Evolutionary conservation across 2,329 filamentous ascomycete species (phyloP).

Genomic region (Apiospora kogelbergensis): DNA sequence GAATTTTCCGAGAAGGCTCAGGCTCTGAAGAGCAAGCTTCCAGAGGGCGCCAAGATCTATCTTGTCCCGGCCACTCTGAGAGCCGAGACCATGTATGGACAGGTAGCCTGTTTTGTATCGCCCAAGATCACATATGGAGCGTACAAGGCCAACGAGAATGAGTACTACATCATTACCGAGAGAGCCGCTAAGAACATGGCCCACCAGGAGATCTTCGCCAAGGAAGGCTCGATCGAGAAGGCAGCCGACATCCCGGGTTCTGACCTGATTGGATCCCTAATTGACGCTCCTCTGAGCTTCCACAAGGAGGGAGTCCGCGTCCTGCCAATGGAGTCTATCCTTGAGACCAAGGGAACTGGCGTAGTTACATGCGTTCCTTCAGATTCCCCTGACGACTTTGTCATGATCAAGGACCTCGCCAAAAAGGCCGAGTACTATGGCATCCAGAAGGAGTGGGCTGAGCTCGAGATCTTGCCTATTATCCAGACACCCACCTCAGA

Average conservation of each 20-base stretch:
- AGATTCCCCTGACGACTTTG: conserved; percentile 93
- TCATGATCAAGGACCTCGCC: conserved; percentile 79
- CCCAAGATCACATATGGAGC: conserved; percentile 88
- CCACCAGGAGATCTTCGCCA: conserved; percentile 82
- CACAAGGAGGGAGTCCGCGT: conserved; percentile 84
- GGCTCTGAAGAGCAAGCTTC: conserved; percentile 73
- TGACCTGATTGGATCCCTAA: conserved; percentile 81
- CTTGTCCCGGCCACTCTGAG: conserved; percentile 90
- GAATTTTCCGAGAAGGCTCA: conserved; percentile 82
- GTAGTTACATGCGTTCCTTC: conserved; percentile 96
- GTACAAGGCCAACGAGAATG: conserved; percentile 74
- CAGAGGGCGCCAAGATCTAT: conserved; percentile 76
- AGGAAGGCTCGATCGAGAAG: conserved; percentile 74
- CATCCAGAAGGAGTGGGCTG: conserved; percentile 95
- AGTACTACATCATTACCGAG: conserved; percentile 83
- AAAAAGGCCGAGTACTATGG: conserved; percentile 97
- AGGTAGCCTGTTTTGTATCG: conserved; percentile 93
- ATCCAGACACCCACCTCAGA: conserved; percentile 86
- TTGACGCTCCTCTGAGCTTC: conserved; percentile 84
- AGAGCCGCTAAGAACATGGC: conserved; percentile 94
- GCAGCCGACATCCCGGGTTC: conserved; percentile 74
- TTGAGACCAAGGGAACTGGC: conserved; percentile 91
- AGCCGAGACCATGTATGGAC: conserved; percentile 98
- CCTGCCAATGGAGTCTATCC: conserved; percentile 91
- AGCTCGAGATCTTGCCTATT: conserved; percentile 84